These are phyloP conservation scores for Porodaedalea pini DNA, from an alignment of 1,284 basidiomycete genomes.

Conservation along the genomic window DNA sequence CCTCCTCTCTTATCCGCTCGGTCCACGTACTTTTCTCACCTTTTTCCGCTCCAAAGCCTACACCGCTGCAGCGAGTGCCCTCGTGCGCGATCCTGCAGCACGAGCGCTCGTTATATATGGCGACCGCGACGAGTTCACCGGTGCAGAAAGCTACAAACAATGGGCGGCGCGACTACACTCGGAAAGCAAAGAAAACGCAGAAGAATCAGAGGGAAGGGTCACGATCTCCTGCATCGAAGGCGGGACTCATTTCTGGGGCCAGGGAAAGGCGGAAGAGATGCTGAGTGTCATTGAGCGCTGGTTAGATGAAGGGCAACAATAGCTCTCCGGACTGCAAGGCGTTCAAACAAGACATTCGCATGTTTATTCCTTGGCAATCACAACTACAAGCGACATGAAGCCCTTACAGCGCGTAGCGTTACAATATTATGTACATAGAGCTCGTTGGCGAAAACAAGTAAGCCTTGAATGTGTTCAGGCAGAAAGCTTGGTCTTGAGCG, in stretches of 20 bases:
- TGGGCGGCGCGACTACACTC: conserved; percentile 40
- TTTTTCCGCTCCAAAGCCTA: conserved; percentile 59
- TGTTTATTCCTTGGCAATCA: too few species aligned
- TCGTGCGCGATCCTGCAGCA: conserved; percentile 42
- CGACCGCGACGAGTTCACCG: conserved; percentile 71
- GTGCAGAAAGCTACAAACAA: conserved; percentile 44
- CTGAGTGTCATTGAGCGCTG: conserved; percentile 12
- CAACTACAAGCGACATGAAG: too few species aligned
- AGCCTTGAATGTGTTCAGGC: conserved; percentile 9
- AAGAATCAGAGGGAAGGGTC: neutral
- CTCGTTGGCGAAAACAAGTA: too few species aligned
- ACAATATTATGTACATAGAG: neutral
- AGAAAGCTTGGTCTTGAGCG: conserved; percentile 29
- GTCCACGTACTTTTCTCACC: conserved; percentile 64
- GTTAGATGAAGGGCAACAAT: neutral
- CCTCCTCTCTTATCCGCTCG: conserved; percentile 74
- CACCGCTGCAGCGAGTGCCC: conserved; percentile 42
- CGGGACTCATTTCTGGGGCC: conserved; percentile 41
- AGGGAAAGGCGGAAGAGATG: conserved; percentile 25
- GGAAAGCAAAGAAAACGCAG: neutral
- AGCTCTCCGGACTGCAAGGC: neutral
- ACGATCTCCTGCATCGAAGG: conserved; percentile 12
- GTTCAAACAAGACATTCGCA: neutral
- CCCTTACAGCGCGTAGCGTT: neutral
- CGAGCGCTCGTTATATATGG: conserved; percentile 67